Percentiles rank a stretch among this genome's conserved stretches.
phyloP scores from a whole-genome alignment of 1,284 basidiomycete genomes.

The Cutaneotrichosporon dermatis region DNA sequence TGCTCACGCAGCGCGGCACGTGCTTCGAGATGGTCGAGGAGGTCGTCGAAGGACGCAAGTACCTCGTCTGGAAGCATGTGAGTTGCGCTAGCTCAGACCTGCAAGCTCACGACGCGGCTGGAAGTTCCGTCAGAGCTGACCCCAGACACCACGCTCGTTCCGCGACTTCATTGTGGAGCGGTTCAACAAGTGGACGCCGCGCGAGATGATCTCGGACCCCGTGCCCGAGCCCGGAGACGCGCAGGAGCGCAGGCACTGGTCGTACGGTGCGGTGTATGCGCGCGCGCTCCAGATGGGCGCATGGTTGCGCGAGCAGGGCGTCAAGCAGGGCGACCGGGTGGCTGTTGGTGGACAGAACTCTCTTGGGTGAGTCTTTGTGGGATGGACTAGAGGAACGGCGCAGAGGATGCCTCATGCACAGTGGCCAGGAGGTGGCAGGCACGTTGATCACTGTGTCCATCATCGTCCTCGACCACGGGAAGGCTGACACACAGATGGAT shows the following conservation, averaged over 20 bases:
- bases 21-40: slow-evolving; percentile 40
- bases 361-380: slow-evolving; percentile 12
- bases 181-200: neutral
- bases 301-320: slow-evolving; percentile 31
- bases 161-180: neutral
- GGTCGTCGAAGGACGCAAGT: slow-evolving; percentile 23
- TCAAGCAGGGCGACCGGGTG: slow-evolving; percentile 31
- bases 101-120: no score
- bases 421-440: no score
- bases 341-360: slow-evolving; percentile 39
- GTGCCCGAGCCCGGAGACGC: slow-evolving; percentile 10
- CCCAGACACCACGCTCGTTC: slow-evolving; percentile 1
- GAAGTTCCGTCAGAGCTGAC: neutral
- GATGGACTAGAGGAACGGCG: slow-evolving; percentile 26
- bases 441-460: no score
- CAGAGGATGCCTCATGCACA: slow-evolving; percentile 11
- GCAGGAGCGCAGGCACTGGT: slow-evolving; percentile 6
- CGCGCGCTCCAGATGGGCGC: slow-evolving; percentile 22
- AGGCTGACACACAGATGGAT: slow-evolving; percentile 28
- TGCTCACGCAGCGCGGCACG: slow-evolving; percentile 35
- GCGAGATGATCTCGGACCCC: slow-evolving; percentile 31
- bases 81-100: slow-evolving; percentile 4
- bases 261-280: slow-evolving; percentile 22
- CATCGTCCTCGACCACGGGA: no score
- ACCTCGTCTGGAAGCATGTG: slow-evolving; percentile 40